A percentile compares a stretch with the other conserved stretches of the same genome.
These are phyloP conservation scores for Mucor ambiguus DNA, from an alignment of 371 early-diverging fungal genomes.

Conservation along the genomic window DNA sequence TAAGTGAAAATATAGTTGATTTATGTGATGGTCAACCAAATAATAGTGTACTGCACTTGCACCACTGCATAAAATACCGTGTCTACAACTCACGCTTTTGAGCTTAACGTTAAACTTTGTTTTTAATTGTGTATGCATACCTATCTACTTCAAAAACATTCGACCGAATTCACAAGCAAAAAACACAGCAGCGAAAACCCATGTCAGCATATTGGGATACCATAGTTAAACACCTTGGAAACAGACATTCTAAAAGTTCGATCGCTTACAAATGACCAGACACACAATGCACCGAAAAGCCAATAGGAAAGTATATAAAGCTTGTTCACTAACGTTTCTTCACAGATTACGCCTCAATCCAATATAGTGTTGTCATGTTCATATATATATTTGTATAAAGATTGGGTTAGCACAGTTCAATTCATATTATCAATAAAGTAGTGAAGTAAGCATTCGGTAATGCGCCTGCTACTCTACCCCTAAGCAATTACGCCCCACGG, in stretches of 20 bases:
- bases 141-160: slow-evolving; percentile 6
- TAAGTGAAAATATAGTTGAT: no score
- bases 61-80: no score
- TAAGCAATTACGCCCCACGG: slow-evolving; percentile 13
- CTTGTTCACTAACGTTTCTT: not conserved
- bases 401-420: not conserved
- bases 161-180: not conserved
- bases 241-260: slow-evolving; percentile 17
- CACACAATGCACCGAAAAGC: not conserved
- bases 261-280: slow-evolving; percentile 14
- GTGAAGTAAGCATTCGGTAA: not conserved
- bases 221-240: slow-evolving; percentile 15
- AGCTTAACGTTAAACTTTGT: slow-evolving; percentile 1
- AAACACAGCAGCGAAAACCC: not conserved
- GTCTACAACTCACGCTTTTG: not conserved
- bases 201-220: slow-evolving; percentile 8
- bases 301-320: not conserved
- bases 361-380: not conserved
- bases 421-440: not conserved
- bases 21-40: no score
- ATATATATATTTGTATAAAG: not conserved
- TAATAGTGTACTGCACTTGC: no score
- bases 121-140: slow-evolving; percentile 3
- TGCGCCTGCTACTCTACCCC: slow-evolving; percentile 3
- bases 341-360: not conserved